Evolutionary conservation across 2,329 filamentous ascomycete species (phyloP).

Genomic region (Didymella segeticola): DNA sequence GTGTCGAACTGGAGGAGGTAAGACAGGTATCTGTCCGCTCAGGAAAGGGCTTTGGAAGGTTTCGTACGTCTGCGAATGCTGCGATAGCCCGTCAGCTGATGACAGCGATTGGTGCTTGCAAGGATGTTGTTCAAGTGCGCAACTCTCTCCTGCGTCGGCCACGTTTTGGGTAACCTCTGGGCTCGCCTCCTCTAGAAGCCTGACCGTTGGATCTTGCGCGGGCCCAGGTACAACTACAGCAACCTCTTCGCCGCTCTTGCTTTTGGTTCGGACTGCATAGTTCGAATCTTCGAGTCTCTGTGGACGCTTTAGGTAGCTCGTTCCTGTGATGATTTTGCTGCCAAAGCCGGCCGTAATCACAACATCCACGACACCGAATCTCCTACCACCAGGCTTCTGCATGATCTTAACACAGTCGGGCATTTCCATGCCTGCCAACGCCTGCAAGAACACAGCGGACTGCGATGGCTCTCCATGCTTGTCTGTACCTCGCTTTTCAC

Average conservation of each 20-base stretch:
- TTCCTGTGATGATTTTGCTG: slow-evolving; percentile 31
- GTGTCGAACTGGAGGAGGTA: background rate
- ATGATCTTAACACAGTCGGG: slow-evolving; percentile 42
- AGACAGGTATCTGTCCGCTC: background rate
- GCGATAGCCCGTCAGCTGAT: background rate
- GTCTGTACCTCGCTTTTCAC: slow-evolving; percentile 43
- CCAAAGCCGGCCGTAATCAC: slow-evolving; percentile 41
- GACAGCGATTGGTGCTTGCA: slow-evolving; percentile 13
- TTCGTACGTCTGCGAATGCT: background rate
- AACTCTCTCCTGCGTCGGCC: slow-evolving; percentile 12
- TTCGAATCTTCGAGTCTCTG: slow-evolving; percentile 31
- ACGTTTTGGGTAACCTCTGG: background rate
- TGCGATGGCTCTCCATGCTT: slow-evolving; percentile 40
- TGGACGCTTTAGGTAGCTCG: slow-evolving; percentile 33
- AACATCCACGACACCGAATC: slow-evolving; percentile 50
- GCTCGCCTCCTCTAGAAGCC: background rate
- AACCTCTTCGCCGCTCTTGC: background rate
- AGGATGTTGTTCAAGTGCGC: slow-evolving; percentile 3
- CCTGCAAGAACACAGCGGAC: slow-evolving; percentile 48
- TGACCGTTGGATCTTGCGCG: background rate
- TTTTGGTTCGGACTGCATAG: slow-evolving; percentile 13
- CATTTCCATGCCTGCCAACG: slow-evolving; percentile 48
- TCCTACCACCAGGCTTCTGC: slow-evolving; percentile 37
- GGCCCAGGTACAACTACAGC: background rate
- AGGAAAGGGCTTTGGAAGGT: background rate